These are phyloP conservation scores for Kappamyces sp. DNA, from an alignment of 192 early-diverging fungal species.

Conservation along the genomic window DNA sequence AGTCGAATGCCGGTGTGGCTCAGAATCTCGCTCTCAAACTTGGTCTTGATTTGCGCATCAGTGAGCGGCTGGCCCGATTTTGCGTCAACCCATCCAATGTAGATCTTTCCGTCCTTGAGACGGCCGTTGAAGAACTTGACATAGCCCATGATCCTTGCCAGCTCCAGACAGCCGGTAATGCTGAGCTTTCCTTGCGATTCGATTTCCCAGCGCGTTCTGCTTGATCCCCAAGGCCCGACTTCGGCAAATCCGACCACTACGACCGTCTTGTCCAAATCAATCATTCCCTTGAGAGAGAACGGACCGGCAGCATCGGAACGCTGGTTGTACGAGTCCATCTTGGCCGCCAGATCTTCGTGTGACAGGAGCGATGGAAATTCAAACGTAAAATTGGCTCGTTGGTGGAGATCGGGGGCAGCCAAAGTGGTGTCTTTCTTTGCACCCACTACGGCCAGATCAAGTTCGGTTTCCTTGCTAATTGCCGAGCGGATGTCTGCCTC, in stretches of 20 bases:
- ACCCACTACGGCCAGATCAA: conserved; percentile 72
- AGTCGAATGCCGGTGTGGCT: conserved; percentile 89
- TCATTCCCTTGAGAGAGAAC: conserved; percentile 44
- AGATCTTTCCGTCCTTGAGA: conserved; percentile 65
- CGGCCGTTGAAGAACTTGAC: conserved; percentile 83
- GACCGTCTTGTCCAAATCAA: conserved; percentile 87
- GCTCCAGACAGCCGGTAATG: conserved; percentile 87
- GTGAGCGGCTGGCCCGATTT: conserved; percentile 77
- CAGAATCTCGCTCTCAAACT: conserved; percentile 84
- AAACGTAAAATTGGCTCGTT: conserved; percentile 82
- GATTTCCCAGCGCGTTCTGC: conserved; percentile 94
- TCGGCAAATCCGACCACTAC: conserved; percentile 92
- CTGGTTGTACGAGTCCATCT: not conserved
- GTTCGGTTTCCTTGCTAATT: conserved; percentile 64
- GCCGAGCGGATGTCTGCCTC: conserved; percentile 82
- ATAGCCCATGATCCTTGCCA: conserved; percentile 97
- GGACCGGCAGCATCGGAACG: not conserved
- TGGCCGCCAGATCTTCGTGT: conserved; percentile 42
- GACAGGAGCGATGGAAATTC: conserved; percentile 61
- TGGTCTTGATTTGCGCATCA: conserved; percentile 80
- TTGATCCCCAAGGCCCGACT: conserved; percentile 85
- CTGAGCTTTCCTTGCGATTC: conserved; percentile 85
- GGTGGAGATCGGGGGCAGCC: conserved; percentile 50
- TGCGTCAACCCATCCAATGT: conserved; percentile 91
- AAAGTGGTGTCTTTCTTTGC: conserved; percentile 50